Conservation (phyloP, 257 asterid genomes). For the Gynochthodes officinalis region DNA sequence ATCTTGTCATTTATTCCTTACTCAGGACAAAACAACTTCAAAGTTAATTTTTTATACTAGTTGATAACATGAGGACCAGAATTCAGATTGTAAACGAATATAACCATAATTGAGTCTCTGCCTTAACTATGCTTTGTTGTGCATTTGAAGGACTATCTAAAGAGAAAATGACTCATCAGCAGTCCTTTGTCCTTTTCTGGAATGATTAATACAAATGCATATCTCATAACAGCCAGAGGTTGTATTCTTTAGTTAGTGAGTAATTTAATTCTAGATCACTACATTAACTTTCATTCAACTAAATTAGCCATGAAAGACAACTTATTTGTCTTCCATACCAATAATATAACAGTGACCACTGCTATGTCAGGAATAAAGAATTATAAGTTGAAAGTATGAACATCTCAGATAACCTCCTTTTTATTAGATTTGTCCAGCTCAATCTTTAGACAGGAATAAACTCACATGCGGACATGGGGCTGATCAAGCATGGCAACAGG, state of each 20-base stretch:
- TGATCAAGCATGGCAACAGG: background rate
- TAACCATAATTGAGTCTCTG: background rate
- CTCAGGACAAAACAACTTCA: background rate
- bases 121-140: background rate
- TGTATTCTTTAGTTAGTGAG: background rate
- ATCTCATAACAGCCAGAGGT: background rate
- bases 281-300: background rate
- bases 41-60: background rate
- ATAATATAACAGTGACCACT: background rate
- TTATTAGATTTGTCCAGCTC: slow-evolving; percentile 13
- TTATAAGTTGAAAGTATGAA: background rate
- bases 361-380: background rate
- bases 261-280: background rate
- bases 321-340: background rate
- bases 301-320: background rate
- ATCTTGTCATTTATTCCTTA: background rate
- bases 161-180: background rate
- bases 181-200: background rate
- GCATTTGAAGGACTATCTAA: background rate
- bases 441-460: background rate
- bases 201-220: background rate
- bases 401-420: background rate
- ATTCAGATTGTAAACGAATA: background rate
- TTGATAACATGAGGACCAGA: background rate
- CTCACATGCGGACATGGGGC: slow-evolving; percentile 5